These are phyloP conservation scores for Clarireedia homoeocarpa DNA, from an alignment of 2,329 filamentous ascomycete genomes.

Conservation along the genomic window DNA sequence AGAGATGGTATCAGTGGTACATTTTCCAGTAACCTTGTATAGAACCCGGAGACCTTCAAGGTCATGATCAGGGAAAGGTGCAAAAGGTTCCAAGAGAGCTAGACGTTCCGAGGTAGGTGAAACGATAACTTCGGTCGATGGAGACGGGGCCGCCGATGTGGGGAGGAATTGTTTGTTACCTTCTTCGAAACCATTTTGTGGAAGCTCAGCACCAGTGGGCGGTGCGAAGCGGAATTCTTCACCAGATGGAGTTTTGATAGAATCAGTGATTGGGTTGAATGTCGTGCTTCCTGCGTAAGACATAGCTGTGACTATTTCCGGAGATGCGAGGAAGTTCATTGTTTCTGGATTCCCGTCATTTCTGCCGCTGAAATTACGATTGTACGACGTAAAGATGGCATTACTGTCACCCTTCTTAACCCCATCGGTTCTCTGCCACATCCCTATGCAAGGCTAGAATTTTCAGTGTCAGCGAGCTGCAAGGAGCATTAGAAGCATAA, in stretches of 20 bases:
- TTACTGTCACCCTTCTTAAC: slow-evolving; percentile 79
- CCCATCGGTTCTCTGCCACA: slow-evolving; percentile 89
- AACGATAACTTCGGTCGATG: slow-evolving; percentile 65
- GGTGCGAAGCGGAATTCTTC: slow-evolving; percentile 78
- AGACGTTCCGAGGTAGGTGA: slow-evolving; percentile 84
- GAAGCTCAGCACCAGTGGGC: slow-evolving; percentile 61
- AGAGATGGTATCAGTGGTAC: slow-evolving; percentile 97
- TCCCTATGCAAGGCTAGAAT: slow-evolving; percentile 61
- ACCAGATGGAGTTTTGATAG: slow-evolving; percentile 71
- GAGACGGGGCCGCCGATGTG: slow-evolving; percentile 62
- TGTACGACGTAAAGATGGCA: slow-evolving; percentile 94
- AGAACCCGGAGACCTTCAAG: slow-evolving; percentile 74
- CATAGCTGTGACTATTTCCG: slow-evolving; percentile 95
- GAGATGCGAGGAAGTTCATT: slow-evolving; percentile 98
- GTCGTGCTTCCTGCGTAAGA: slow-evolving; percentile 85
- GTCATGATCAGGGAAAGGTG: slow-evolving; percentile 69
- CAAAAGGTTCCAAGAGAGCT: slow-evolving; percentile 84
- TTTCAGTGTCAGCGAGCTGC: not conserved
- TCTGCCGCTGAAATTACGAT: slow-evolving; percentile 94
- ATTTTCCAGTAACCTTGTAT: slow-evolving; percentile 95
- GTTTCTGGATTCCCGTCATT: slow-evolving; percentile 96
- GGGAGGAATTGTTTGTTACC: slow-evolving; percentile 71
- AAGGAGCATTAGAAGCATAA: not conserved
- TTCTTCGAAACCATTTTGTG: slow-evolving; percentile 59
- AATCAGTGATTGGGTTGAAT: slow-evolving; percentile 93